These are phyloP conservation scores for Thelonectria olida DNA, from an alignment of 2,329 filamentous ascomycete species.

Conservation along the genomic window DNA sequence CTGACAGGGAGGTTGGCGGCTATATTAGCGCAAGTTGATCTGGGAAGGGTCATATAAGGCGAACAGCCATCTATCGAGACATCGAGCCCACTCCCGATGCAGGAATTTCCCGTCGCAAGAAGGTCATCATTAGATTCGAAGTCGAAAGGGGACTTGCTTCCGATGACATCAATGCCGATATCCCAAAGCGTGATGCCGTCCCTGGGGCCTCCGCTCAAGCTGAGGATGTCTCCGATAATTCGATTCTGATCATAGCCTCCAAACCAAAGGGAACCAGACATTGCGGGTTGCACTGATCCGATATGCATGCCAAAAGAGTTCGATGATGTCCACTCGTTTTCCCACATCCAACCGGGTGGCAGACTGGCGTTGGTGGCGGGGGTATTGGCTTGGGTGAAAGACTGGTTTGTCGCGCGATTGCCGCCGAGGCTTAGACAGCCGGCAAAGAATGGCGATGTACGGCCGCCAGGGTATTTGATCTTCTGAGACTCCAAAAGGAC, in stretches of 20 bases:
- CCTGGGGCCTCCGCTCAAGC: constrained; percentile 18
- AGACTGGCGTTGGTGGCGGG: constrained; percentile 43
- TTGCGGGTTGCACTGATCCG: constrained; percentile 44
- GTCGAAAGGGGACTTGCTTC: background rate
- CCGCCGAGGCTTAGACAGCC: constrained; percentile 45
- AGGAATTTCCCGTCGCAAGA: constrained; percentile 36
- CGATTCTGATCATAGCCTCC: constrained; percentile 54
- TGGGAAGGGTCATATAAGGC: constrained; percentile 52
- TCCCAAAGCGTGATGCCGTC: constrained; percentile 47
- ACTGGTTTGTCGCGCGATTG: constrained; percentile 36
- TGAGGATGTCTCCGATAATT: constrained; percentile 45
- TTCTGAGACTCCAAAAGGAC: constrained; percentile 39
- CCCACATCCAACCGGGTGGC: constrained; percentile 40
- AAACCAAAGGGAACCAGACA: constrained; percentile 48
- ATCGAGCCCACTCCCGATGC: constrained; percentile 25
- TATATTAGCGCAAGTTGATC: constrained; percentile 52
- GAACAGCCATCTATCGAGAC: constrained; percentile 48
- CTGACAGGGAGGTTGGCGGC: constrained; percentile 48
- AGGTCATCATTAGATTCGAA: constrained; percentile 36
- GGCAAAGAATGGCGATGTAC: constrained; percentile 42
- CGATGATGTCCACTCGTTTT: constrained; percentile 41
- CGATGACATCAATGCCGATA: constrained; percentile 46
- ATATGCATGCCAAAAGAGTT: constrained; percentile 56
- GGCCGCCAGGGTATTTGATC: constrained; percentile 41
- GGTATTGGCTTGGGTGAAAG: constrained; percentile 29